These are phyloP conservation scores for Naganishia sp. DNA, from an alignment of 1,284 basidiomycete species.

Conservation along the genomic window DNA sequence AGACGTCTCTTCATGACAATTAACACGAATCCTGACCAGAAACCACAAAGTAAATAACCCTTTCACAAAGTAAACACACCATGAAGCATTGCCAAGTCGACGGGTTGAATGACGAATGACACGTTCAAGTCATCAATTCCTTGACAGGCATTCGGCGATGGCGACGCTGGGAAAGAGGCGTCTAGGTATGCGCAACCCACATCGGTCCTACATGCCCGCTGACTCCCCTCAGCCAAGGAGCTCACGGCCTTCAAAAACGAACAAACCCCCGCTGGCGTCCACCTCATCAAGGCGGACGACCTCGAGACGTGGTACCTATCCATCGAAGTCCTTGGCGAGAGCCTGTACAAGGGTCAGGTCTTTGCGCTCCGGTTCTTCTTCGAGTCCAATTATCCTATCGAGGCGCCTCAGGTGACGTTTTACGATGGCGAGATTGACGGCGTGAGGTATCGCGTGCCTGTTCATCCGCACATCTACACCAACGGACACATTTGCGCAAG, in stretches of 20 bases:
- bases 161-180: constrained; percentile 12
- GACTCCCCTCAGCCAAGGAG: constrained; percentile 48
- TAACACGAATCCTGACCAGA: too few relatives aligned
- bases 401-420: constrained; percentile 53
- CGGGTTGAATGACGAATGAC: too few relatives aligned
- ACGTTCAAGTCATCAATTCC: too few relatives aligned
- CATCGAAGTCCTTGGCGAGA: constrained; percentile 45
- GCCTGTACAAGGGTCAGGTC: constrained; percentile 45
- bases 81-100: too few relatives aligned
- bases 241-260: constrained; percentile 47
- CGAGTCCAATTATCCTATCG: constrained; percentile 50
- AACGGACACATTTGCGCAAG: constrained; percentile 55
- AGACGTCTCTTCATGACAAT: too few relatives aligned
- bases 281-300: constrained; percentile 41
- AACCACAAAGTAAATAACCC: too few relatives aligned
- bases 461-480: constrained; percentile 54
- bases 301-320: constrained; percentile 47
- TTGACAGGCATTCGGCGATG: not conserved
- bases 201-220: not conserved
- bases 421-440: constrained; percentile 36
- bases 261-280: constrained; percentile 49
- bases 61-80: too few relatives aligned
- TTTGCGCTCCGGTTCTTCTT: constrained; percentile 50
- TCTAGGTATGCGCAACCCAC: not conserved
- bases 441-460: constrained; percentile 45